Evolutionary conservation across 352 stramenopile genomes (phyloP).

Genomic region (Peronospora destructor): DNA sequence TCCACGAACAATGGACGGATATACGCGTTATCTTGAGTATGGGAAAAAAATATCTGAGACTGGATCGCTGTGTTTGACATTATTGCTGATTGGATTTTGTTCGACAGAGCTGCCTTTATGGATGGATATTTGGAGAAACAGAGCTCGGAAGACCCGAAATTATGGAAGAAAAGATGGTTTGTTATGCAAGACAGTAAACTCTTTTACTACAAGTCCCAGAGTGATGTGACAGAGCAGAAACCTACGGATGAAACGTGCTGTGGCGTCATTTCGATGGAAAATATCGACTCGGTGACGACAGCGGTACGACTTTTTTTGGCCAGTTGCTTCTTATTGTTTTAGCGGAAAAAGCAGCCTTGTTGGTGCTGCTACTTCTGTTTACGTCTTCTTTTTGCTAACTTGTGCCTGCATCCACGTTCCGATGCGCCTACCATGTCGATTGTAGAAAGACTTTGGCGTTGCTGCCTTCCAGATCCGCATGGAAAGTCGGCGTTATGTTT

Average conservation of each 20-base stretch:
- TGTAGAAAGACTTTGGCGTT: conserved; percentile 77
- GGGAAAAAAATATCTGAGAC: background rate
- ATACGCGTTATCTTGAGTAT: conserved; percentile 59
- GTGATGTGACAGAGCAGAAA: conserved; percentile 52
- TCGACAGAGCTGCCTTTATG: conserved; percentile 54
- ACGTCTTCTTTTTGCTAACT: conserved; percentile 20
- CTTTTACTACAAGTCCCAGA: conserved; percentile 71
- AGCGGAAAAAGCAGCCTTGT: background rate
- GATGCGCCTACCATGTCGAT: conserved; percentile 6
- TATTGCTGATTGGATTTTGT: too few relatives aligned
- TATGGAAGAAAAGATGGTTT: conserved; percentile 81
- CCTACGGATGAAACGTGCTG: conserved; percentile 52
- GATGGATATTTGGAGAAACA: conserved; percentile 80
- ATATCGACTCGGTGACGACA: conserved; percentile 79
- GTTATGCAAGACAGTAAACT: conserved; percentile 82
- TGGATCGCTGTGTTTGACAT: too few relatives aligned
- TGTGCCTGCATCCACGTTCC: conserved; percentile 14
- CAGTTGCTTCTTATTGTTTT: background rate
- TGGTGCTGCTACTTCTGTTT: background rate
- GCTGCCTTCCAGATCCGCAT: conserved; percentile 80
- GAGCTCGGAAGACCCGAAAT: conserved; percentile 55
- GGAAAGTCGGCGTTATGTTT: conserved; percentile 65
- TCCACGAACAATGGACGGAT: conserved; percentile 51
- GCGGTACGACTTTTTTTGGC: conserved; percentile 37
- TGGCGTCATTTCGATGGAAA: conserved; percentile 71